These are phyloP conservation scores for Xylaria sp. DNA, from an alignment of 2,329 filamentous ascomycete species.

Conservation along the genomic window DNA sequence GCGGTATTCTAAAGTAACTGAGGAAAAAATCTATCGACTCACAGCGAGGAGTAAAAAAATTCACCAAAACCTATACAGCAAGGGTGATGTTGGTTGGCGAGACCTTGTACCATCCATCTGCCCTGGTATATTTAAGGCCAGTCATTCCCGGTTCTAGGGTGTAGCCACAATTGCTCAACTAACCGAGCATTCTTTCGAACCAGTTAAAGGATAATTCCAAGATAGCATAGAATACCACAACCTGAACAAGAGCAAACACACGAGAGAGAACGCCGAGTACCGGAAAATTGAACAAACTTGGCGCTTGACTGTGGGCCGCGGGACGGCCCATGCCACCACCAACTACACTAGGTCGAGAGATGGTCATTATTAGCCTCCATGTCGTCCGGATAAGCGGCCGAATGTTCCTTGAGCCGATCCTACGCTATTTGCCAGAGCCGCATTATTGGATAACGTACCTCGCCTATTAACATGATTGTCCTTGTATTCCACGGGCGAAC, in stretches of 20 bases:
- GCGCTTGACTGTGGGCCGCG: slow-evolving; percentile 37
- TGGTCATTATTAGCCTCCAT: slow-evolving; percentile 35
- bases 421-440: slow-evolving; percentile 38
- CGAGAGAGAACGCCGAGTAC: too few relatives aligned
- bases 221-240: background rate
- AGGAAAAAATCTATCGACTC: too few relatives aligned
- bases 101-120: too few relatives aligned
- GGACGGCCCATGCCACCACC: slow-evolving; percentile 34
- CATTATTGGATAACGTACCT: slow-evolving; percentile 29
- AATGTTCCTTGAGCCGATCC: slow-evolving; percentile 40
- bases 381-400: slow-evolving; percentile 33
- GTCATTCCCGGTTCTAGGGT: too few relatives aligned
- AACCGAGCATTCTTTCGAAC: too few relatives aligned
- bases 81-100: too few relatives aligned
- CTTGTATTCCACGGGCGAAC: background rate
- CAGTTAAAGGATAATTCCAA: too few relatives aligned
- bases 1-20: too few relatives aligned
- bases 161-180: too few relatives aligned
- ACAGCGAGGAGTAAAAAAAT: too few relatives aligned
- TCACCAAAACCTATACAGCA: too few relatives aligned
- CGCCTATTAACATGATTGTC: slow-evolving; percentile 55
- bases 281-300: slow-evolving; percentile 1
- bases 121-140: too few relatives aligned
- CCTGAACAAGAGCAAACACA: slow-evolving; percentile 18
- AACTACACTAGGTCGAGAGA: slow-evolving; percentile 29